phyloP scores from a whole-genome alignment of 2,329 filamentous ascomycete genomes.

The Penicillium corylophilum region DNA sequence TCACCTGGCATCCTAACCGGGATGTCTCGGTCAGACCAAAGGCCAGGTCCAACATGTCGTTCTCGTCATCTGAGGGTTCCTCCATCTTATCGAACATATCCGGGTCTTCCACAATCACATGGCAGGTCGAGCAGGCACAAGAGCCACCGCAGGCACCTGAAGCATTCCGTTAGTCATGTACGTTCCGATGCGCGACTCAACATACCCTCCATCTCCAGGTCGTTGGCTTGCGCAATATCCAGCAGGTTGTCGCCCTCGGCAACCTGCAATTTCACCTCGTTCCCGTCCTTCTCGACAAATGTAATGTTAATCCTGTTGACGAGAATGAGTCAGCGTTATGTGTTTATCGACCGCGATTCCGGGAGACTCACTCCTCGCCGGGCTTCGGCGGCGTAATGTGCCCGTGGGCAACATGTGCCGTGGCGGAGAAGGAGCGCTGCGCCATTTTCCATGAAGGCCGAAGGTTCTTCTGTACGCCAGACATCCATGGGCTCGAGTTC shows the following conservation, averaged over 20 bases:
- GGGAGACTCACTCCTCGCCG: slow-evolving; percentile 75
- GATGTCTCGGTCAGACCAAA: slow-evolving; percentile 87
- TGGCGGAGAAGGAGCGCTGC: slow-evolving; percentile 64
- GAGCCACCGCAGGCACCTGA: slow-evolving; percentile 85
- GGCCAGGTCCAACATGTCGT: slow-evolving; percentile 87
- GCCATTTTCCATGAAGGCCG: slow-evolving; percentile 22
- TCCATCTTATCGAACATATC: slow-evolving; percentile 74
- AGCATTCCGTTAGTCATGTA: slow-evolving; percentile 1
- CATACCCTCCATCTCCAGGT: slow-evolving; percentile 91
- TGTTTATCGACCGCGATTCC: neutral
- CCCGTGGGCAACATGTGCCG: slow-evolving; percentile 64
- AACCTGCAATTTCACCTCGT: slow-evolving; percentile 74
- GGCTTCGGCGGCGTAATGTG: slow-evolving; percentile 81
- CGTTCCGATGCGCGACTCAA: neutral
- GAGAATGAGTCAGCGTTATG: slow-evolving; percentile 5
- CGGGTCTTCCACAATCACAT: slow-evolving; percentile 77
- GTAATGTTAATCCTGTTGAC: slow-evolving; percentile 73
- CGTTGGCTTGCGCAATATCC: slow-evolving; percentile 90
- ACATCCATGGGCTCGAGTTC: slow-evolving; percentile 11
- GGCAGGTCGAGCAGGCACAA: slow-evolving; percentile 90
- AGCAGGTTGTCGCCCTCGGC: slow-evolving; percentile 86
- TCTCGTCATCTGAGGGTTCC: slow-evolving; percentile 76
- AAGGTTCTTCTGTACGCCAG: slow-evolving; percentile 12
- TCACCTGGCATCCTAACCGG: slow-evolving; percentile 82
- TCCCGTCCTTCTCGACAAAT: slow-evolving; percentile 88